Base-by-base conservation (phyloP, 371 early-diverging fungal genomes). In the Sporodiniella umbellata region DNA sequence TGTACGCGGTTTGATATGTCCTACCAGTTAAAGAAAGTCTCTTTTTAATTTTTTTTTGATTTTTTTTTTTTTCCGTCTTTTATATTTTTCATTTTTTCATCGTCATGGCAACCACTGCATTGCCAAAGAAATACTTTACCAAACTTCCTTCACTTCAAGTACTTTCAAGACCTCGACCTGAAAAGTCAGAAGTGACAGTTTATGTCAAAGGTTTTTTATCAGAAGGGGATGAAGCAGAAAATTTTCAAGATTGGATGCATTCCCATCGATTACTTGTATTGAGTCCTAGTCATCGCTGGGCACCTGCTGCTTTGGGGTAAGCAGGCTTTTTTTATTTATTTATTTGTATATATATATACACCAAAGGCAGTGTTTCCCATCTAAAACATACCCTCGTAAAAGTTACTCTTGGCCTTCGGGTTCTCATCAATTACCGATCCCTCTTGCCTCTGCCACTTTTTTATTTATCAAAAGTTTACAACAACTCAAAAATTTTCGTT, bases 351-450 rank as follows among this genome's bases (percentile, higher is more conserved):
- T n/a, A n/a, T n/a, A n/a, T n/a, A n/a, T n/a, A n/a, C n/a, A n/a
- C n/a, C n/a, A n/a, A n/a, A n/a, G n/a, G n/a, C n/a, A n/a, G n/a
- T n/a, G n/a, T n/a, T n/a, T n/a, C n/a, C n/a, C n/a, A n/a, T n/a
- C n/a, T n/a, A n/a, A n/a, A n/a, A 39, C 21, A 11, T 23, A 11
- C 33, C 12, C 22, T 50, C 26, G 22, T 25, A 19, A 33, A 28
- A 70, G 71, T 0, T 75, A 71, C 42, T 75, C 75, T n/a, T 75
- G 75, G 75, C 72, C 75, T 6, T 75, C 75, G 4, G 75, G 75
- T 3, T 65, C 58, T 26, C 45, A 62, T 8, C 62, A 66, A 45
- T 55, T 75, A 14, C 75, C 75, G 0, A 33, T 75, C 23, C 75
- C 75, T 3, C 35, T 75, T 1, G 75, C 75, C 14, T 71, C 75